Evolutionary conservation across 352 stramenopile genomes (phyloP), one percentile per base, ranked within the genome.

Genomic region (Pythium pyrilobum): DNA sequence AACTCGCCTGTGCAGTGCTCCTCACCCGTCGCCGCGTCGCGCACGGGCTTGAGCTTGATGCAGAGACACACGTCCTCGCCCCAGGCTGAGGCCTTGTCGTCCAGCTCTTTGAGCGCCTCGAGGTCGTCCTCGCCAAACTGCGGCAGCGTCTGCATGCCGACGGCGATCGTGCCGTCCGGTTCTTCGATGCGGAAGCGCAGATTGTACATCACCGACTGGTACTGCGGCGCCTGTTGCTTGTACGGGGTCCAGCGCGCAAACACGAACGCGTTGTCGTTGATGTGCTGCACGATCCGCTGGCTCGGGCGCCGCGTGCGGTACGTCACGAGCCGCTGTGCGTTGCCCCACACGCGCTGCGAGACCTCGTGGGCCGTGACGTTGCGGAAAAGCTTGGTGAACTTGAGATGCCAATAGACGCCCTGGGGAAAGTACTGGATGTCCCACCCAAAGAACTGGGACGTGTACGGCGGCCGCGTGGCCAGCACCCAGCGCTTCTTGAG

Each of bases 221-320:
- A 45, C 56, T 47, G 57, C 47, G 28, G 42, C 44, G 16, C 64
- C 52, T 5, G 62, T 29, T 56, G 16, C 39, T 71, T 62, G 25
- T 70, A 31, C 12, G 6, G 25, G 13, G 29, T 32, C 47, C 47
- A 54, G 5, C 51, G 40, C 24, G 51, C 51, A n/a, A 52, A 25
- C 40, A 85, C 63, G 69, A 77, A 85, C 21, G 68, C 75, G 44
- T 81, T 66, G 7, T 83, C 68, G 49, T 81, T 81, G 37, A 83
- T 52, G 8, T 24, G 27, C 49, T 79, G 67, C 31, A 79, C 54
- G 34, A 85, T 52, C 36, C 76, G 43, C 24, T 52, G 66, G 23
- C 51, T 23, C 27, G 37, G 36, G 24, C 28, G 53, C 50, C 3
- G 60, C 50, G 40, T 56, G 74, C 72, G 74, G 36, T 85, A 85